Evolutionary conservation across 495 filamentous ascomycete genomes (phyloP), one percentile per base, ranked within the genome.

Genomic region (Xylaria sp.): DNA sequence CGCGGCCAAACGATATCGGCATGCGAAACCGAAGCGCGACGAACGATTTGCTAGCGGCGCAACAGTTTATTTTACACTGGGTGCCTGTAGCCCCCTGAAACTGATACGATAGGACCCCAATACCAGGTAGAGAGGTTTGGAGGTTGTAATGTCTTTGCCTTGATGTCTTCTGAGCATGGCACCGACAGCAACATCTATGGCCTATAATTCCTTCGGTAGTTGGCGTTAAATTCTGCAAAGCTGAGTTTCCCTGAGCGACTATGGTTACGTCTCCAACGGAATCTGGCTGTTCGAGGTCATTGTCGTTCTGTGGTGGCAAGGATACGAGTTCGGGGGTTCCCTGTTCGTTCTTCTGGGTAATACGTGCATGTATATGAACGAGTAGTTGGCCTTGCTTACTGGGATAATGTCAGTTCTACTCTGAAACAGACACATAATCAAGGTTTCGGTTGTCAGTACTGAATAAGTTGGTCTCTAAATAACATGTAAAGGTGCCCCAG

Each of bases 351-450:
- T 37, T 8, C 4, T 37, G 35, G 35, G 62, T 26, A 37, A 52
- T 52, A 50, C 11, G 29, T 24, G 62, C 17, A 21, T 50, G 62
- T 26, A 65, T 52, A 17, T 65, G 62, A 26, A 37, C 26, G 6
- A 65, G 62, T 1, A 50, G 14, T 33, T 65, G 40, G 14, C 43
- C 43, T 14, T 65, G 62, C 3, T 52, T 65, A 19, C 62, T 65
- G 41, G 5, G 17, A 5, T 48, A 3, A 4, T 50, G 44, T 65
- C n/a, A 65, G 40, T 46, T 46, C 12, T n/a, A 33, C 15, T 1
- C 31, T 5, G 9, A 61, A 7, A 65, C 4, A 26, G 17, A 21
- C 37, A 65, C 7, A 14, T 33, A 14, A 14, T 29, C 14, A 14
- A 21, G 26, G 24, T 21, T 2, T 24, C 7, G 24, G 24, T 7